Evolutionary conservation across 257 asterid species (phyloP), one percentile per base, ranked within the genome.

Genomic region (Solanum paucissectum): DNA sequence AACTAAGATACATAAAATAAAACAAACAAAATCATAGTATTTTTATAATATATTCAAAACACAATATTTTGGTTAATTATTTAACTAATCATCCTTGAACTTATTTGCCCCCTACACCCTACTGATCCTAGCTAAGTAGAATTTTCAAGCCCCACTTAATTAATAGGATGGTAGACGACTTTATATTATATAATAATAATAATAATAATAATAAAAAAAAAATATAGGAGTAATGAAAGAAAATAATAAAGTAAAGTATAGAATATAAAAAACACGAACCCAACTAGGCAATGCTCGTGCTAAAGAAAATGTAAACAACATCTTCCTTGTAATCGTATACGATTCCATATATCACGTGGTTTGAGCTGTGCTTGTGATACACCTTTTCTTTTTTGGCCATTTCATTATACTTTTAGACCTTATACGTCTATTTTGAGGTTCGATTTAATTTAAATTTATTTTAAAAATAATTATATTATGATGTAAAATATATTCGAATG

Each of bases 301-400:
- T 34, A 44, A 21, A 40, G 83, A 49, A 86, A 68, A 86, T 38
- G 21, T 27, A 88, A 68, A 83, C 46, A 68, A 83, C 72, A 58
- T 55, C 60, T 72, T 58, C 86, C 88, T 72, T 32, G 86, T 25
- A 87, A 90, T 89, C 88, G 42, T 12, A 38, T 84, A 83, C 74
- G 90, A 90, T 87, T 87, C 89, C 73, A 27, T n/a, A 27, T 27
- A 72, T 91, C 96, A 94, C 95, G 94, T 94, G 96, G 92, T 16
- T 90, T 86, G 91, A 71, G 92, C 93, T 91, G 94, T 90, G 84
- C 58, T 58, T 20, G 25, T 7, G 66, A 58, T 74, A 5, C 77
- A 46, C 44, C 82, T 64, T 52, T 75, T 72, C 38, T n/a, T 52
- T 58, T 58, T 20, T 55, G 23, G 33, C 25, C 9, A 25, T n/a